A percentile compares a stretch with the other conserved stretches of the same genome.
These are phyloP conservation scores for Monilinia aucupariae DNA, from an alignment of 2,329 filamentous ascomycete species.

Conservation along the genomic window DNA sequence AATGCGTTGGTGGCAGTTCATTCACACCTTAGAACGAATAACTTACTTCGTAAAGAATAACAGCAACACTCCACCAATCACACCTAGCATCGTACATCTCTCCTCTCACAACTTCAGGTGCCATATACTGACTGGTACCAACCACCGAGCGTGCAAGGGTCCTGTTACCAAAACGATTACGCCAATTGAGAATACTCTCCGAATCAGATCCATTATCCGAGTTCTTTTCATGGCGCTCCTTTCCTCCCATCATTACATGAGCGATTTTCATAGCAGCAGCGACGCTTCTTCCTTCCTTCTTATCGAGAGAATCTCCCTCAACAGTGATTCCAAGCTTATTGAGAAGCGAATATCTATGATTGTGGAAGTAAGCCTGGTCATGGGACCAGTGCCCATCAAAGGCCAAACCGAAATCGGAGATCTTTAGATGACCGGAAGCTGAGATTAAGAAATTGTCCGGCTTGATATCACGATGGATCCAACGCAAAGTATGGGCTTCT, in stretches of 20 bases:
- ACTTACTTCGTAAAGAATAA: constrained; percentile 78
- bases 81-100: constrained; percentile 85
- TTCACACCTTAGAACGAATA: not conserved
- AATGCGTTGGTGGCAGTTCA: not conserved
- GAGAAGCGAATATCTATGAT: constrained; percentile 72
- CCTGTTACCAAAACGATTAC: constrained; percentile 63
- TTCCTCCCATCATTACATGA: constrained; percentile 38
- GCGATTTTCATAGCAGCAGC: constrained; percentile 39
- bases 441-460: constrained; percentile 95
- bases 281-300: constrained; percentile 45
- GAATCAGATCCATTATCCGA: constrained; percentile 26
- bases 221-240: constrained; percentile 39
- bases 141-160: constrained; percentile 79
- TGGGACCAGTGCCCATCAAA: constrained; percentile 96
- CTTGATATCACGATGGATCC: constrained; percentile 95
- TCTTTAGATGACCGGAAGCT: constrained; percentile 82
- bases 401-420: constrained; percentile 91
- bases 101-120: constrained; percentile 82
- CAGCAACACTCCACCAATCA: constrained; percentile 94
- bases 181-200: constrained; percentile 61
- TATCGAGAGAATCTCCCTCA: constrained; percentile 68
- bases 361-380: constrained; percentile 79
- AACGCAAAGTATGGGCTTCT: constrained; percentile 79
- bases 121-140: constrained; percentile 97
- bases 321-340: constrained; percentile 70